phyloP scores from a whole-genome alignment of 768 basidiomycete genomes.

The Mycena haematopus region DNA sequence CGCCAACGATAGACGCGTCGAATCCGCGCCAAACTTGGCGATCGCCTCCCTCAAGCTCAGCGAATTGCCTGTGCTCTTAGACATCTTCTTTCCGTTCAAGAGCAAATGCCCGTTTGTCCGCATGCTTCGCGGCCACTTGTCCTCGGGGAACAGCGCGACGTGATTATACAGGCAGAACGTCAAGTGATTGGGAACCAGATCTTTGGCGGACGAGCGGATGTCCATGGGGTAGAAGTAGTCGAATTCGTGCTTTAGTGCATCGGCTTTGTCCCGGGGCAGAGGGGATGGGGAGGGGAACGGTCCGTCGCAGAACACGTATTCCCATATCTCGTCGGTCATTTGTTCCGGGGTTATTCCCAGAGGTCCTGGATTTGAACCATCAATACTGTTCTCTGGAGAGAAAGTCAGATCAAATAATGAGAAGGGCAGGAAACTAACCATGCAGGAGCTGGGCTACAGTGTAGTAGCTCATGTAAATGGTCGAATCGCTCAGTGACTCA shows the following conservation, averaged over 20 bases:
- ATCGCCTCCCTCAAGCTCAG: slow-evolving; percentile 89
- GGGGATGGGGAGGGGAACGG: slow-evolving; percentile 74
- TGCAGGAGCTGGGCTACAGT: slow-evolving; percentile 92
- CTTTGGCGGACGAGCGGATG: slow-evolving; percentile 97
- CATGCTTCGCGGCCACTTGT: slow-evolving; percentile 91
- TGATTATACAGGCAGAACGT: slow-evolving; percentile 96
- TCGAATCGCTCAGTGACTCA: slow-evolving; percentile 96
- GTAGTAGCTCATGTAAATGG: slow-evolving; percentile 99
- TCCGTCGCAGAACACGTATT: slow-evolving; percentile 85
- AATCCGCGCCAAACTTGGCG: slow-evolving; percentile 96
- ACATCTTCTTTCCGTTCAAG: slow-evolving; percentile 99
- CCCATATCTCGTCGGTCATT: slow-evolving; percentile 98
- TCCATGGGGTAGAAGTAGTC: slow-evolving; percentile 98
- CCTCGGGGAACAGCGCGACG: slow-evolving; percentile 90
- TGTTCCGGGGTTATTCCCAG: slow-evolving; percentile 87
- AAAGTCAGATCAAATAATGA: not conserved
- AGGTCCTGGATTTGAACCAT: slow-evolving; percentile 80
- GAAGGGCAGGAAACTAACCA: slow-evolving; percentile 52
- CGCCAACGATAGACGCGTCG: slow-evolving; percentile 88
- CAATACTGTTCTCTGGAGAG: slow-evolving; percentile 66
- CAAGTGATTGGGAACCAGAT: slow-evolving; percentile 93
- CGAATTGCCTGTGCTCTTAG: slow-evolving; percentile 95
- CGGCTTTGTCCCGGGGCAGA: slow-evolving; percentile 77
- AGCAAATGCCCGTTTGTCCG: slow-evolving; percentile 96
- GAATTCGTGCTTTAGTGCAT: slow-evolving; percentile 88